Base-by-base conservation (phyloP, 441 rosid genomes). In the Mallotus japonicus region DNA sequence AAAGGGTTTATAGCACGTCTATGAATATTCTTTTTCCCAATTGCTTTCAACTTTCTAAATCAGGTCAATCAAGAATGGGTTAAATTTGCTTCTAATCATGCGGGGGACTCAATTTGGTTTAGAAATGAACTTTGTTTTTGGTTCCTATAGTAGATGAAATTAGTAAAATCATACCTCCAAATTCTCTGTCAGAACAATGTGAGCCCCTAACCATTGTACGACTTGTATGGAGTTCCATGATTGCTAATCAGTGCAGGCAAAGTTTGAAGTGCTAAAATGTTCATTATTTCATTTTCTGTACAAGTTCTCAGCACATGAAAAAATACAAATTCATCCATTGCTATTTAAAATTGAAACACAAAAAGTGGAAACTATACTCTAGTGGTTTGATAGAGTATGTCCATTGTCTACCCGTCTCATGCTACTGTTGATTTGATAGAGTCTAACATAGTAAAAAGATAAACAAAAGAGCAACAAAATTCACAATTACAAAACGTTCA, bases 391-490 rank as follows among this genome's bases (percentile, higher is more conserved):
- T 24, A 24, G 2, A 0, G 2, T 47, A 70, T 75, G 40, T 60
- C 79, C 83, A 64, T 77, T 72, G 24, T 87, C 88, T 79, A 92
- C 99, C 92, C 90, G 85, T 86, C 86, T 87, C 91, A 89, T 80
- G 66, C 90, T 87, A 80, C 88, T 82, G 74, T 89, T 95, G 59
- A 95, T 82, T 76, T 87, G 99, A 79, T 95, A 95, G 93, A 96
- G 92, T 78, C 99, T 92, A 77, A 55, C 47, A 1, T 46, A 11
- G 20, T 3, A 81, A 51, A 56, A 75, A 57, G 24, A 13, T 16
- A 59, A 59, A 13, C 10, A 13, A 71, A 32, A 74, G 68, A 67
- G 6, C 22, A 7, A 73, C 6, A 34, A 6, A 34, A 53, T 16
- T 58, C 49, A 28, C 19, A 13, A 13, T 40, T 6, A 44, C 55